Percentiles rank a stretch among this genome's conserved stretches.
Conservation (phyloP, 177 flowering plant species). For the Vitis hybrid region DNA sequence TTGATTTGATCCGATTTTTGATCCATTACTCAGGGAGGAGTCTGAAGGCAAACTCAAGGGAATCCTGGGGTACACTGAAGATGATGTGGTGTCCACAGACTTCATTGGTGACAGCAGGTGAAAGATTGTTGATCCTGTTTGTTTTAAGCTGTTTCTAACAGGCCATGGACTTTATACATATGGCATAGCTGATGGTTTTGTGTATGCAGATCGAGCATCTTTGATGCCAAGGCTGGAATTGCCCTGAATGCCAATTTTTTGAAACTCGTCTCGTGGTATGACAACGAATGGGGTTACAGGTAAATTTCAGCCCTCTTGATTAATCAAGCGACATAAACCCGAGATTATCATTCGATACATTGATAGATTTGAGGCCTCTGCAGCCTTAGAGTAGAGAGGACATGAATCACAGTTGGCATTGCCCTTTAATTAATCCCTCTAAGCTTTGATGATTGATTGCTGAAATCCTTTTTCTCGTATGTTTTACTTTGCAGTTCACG, state of each 20-base stretch:
- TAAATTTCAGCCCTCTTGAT: slow-evolving; percentile 14
- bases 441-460: too few species aligned
- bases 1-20: not conserved
- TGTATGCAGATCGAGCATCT: slow-evolving; percentile 68
- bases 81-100: slow-evolving; percentile 83
- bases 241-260: slow-evolving; percentile 58
- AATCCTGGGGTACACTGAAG: slow-evolving; percentile 80
- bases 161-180: not conserved
- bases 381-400: too few species aligned
- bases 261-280: slow-evolving; percentile 68
- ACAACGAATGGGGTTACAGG: slow-evolving; percentile 85
- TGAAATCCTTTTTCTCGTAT: not conserved
- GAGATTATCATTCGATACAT: too few species aligned
- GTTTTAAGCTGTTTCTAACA: not conserved
- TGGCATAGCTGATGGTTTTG: not conserved
- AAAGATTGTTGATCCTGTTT: too few species aligned
- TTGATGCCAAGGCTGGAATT: slow-evolving; percentile 80
- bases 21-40: slow-evolving; percentile 47
- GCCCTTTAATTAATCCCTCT: not conserved
- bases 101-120: slow-evolving; percentile 83
- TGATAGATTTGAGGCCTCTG: too few species aligned
- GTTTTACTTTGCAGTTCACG: slow-evolving; percentile 49
- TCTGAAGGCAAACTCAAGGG: slow-evolving; percentile 79
- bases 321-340: too few species aligned
- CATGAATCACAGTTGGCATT: not conserved